Base-by-base conservation (phyloP, 148 eudicot genomes). In the Rhododendron kiyosumense region DNA sequence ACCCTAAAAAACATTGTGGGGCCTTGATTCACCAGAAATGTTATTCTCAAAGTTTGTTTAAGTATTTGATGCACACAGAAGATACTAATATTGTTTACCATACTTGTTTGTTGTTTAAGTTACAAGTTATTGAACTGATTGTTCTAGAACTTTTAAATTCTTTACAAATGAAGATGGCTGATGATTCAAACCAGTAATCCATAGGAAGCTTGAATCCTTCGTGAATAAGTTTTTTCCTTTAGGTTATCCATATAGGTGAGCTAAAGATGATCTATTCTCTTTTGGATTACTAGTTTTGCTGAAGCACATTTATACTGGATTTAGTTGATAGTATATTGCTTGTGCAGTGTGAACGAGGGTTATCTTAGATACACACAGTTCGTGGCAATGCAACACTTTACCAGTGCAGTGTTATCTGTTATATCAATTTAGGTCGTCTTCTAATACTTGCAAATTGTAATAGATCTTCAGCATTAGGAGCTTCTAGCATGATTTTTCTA, bases 161-260 rank as follows among this genome's bases (percentile, higher is more conserved):
- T 83, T 84, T 75, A 15, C 13, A 96, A 98, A 92, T 94, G 75
- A 92, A 88, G 81, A 85, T 93, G 89, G 91, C 95, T 74, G 91
- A 93, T 69, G 99, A 97, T 86, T 87, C 94, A 93, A 98, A 81
- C 96, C 98, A 74, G 87, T 90, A 41, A 84, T 88, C 79, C 90
- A 87, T 81, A 92, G 84, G 85, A 75, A 93, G 89, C 89, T 88
- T 79, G 99, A 93, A 85, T 95, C 98, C 57, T 97, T 97, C 89
- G 88, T 92, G 78, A 95, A 93, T 88, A 91, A 93, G 28, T 97
- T 97, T 91, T 97, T 93, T 59, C 98, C 99, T 69, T 91, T 98
- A 14, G 99, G 99, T 24, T 97, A 95, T 89, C 99, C 99, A 84
- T 97, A 95, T 87, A 96, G 99, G 99, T 96, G 38, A 85, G 89